A percentile compares a stretch with the other conserved stretches of the same genome.
Conservation (phyloP, 169 alveolate genomes). For the Babesia bovis region DNA sequence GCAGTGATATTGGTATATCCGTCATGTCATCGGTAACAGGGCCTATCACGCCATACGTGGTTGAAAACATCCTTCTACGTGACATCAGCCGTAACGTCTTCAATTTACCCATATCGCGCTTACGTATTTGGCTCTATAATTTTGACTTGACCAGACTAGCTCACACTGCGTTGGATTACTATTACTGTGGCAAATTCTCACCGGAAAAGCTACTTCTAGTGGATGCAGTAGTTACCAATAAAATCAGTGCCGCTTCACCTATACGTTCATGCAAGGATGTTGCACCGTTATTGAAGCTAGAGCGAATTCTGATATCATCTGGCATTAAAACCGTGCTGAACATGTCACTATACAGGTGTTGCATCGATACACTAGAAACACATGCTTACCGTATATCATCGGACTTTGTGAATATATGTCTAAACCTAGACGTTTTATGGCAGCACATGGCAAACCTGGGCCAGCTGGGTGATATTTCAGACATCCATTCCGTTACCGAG, state of each 20-base stretch:
- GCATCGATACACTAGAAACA: constrained; percentile 5
- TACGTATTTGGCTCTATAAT: constrained; percentile 38
- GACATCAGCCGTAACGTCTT: constrained; percentile 24
- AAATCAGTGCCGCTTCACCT: neutral
- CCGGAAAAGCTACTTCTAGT: constrained; percentile 15
- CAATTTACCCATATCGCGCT: constrained; percentile 15
- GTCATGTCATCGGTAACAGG: neutral
- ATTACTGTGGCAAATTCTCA: neutral
- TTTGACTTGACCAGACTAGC: neutral
- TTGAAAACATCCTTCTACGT: neutral
- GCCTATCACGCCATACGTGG: neutral
- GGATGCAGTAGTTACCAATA: constrained; percentile 3
- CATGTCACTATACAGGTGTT: neutral
- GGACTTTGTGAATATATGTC: constrained; percentile 6
- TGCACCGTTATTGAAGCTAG: constrained; percentile 8
- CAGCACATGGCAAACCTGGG: neutral
- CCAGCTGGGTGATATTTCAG: neutral
- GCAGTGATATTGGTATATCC: constrained; percentile 4
- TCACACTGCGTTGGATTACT: constrained; percentile 1
- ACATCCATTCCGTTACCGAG: constrained; percentile 2
- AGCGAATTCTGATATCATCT: neutral
- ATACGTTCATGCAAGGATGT: constrained; percentile 15
- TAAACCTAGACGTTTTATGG: constrained; percentile 8
- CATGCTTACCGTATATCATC: neutral
- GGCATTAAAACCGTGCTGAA: neutral